Base-by-base conservation (phyloP, 371 early-diverging fungal species). In the Mucor irregularis region DNA sequence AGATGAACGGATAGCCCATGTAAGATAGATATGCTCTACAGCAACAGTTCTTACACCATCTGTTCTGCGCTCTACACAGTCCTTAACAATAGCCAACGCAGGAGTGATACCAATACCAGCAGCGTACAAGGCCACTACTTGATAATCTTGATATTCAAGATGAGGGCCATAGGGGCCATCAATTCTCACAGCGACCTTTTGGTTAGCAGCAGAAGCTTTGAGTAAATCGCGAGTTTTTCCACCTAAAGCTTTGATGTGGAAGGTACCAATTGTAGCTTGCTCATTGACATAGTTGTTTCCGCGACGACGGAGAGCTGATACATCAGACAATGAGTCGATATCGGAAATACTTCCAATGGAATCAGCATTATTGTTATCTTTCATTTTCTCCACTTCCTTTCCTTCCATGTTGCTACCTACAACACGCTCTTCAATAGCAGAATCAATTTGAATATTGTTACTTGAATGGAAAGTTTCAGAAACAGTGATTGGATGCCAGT, bases 71-170 rank as follows among this genome's bases (percentile, higher is more conserved):
- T 74, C 73, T 4, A 71, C 58, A 51, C 62, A 59, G 19, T 78
- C 73, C 26, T 74, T 74, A 44, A 74, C 58, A 6, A 78, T 60
- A 5, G 73, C 60, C 37, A 78, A 45, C 0, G 75, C 73, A 38
- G 78, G 78, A 0, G 78, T 78, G 28, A 69, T 54, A 63, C 78
- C 78, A 24, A 78, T 71, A 61, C 78, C 78, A 25, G 74, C 60
- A 40, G 65, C 71, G 47, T 66, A 72, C 21, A 56, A 43, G 29
- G 54, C 63, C 40, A 74, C 39, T 2, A 69, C 61, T 16, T 57
- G 58, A 38, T 72, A 70, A 53, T 78, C 78, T 61, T 72, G 75
- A 22, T 63, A 73, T 22, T 68, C 64, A 10, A 74, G 50, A 10
- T 59, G 59, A 26, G 78, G 68, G 13, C 78, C 78, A 62, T 70